Conservation (phyloP, 2,329 filamentous ascomycete species). For the Colletotrichum caudatum region DNA sequence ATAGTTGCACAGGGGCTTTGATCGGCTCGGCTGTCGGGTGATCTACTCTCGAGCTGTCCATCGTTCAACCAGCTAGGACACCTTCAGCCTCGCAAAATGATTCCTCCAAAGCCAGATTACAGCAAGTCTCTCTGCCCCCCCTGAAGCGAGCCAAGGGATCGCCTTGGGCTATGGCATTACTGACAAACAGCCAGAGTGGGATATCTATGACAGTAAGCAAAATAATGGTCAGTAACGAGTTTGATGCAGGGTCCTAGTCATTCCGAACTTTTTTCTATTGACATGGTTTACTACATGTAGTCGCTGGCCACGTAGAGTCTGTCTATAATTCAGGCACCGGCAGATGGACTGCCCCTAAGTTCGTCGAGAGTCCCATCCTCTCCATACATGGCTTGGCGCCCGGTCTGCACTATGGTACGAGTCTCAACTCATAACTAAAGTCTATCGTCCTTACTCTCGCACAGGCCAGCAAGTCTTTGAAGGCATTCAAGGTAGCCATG, state of each 20-base stretch:
- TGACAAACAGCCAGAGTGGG: conserved; percentile 8
- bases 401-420: conserved; percentile 21
- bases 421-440: background rate
- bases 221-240: conserved; percentile 5
- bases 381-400: conserved; percentile 15
- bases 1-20: too few relatives aligned
- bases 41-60: background rate
- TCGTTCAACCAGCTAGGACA: background rate
- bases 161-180: background rate
- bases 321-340: background rate
- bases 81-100: too few relatives aligned
- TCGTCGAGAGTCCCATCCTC: conserved; percentile 7
- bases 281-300: background rate
- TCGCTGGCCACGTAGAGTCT: conserved; percentile 24
- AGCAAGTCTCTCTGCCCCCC: conserved; percentile 7
- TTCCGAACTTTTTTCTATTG: background rate
- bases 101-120: conserved; percentile 15
- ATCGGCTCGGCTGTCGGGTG: background rate
- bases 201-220: conserved; percentile 22
- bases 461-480: conserved; percentile 24
- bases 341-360: conserved; percentile 7
- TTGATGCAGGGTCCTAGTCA: too few relatives aligned
- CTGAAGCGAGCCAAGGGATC: background rate
- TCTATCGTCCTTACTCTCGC: background rate
- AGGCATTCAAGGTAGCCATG: conserved; percentile 13